Evolutionary conservation across 140 eudicot species (phyloP), one percentile per base, ranked within the genome.

Genomic region (Anethum foeniculum): DNA sequence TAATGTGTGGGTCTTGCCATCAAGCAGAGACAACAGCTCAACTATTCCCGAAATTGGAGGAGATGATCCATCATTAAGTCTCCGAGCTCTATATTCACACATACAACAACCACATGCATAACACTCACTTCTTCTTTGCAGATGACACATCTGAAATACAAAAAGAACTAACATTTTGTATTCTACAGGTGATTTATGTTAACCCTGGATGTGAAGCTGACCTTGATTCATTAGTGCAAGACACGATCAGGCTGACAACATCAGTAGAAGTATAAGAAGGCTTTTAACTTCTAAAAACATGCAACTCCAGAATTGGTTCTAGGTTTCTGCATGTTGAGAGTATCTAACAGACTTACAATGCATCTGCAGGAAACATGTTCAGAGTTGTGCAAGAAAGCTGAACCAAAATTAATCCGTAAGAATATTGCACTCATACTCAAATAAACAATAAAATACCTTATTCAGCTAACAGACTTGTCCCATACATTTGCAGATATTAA

Each of bases 121-220:
- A 39, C 47, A 71, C 44, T 32, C 14, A 39, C 9, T 11, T 4
- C 51, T 36, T 10, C 19, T 30, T 32, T 11, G 19, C 74, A 68
- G 43, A 71, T 71, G 28, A 34, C 30, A 71, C 27, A 88, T 16
- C 75, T 71, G n/a, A 41, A 21, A 27, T n/a, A 41, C 51, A 43
- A 21, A 43, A 73, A 73, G 23, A 44, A 43, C 52, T 41, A 43
- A 71, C 76, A 39, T 92, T 74, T 44, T 3, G 51, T 16, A 41
- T 11, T 9, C 16, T 73, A n/a, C 77, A 73, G 77, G 77, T 73
- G 54, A 73, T 93, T 72, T 93, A 90, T 79, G 97, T 90, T 67
- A 93, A 86, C 80, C 98, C 98, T 3, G 98, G 98, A 84, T 83
- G 79, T 76, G 98, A 93, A 85, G 98, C 96, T 80, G 93, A 91